These are phyloP conservation scores for Solanum corneliomulleri DNA, from an alignment of 257 asterid species.

Conservation along the genomic window DNA sequence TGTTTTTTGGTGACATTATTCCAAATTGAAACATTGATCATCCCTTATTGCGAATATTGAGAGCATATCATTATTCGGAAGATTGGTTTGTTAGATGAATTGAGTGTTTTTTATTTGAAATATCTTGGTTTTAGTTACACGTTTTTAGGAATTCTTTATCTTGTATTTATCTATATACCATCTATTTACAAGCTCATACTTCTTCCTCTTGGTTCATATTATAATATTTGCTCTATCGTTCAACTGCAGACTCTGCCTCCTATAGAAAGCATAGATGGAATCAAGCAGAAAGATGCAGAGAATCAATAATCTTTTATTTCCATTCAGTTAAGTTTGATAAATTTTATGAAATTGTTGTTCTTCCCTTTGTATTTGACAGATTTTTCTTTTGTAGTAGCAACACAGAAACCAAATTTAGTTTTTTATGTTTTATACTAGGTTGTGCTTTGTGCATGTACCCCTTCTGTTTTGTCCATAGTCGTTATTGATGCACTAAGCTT, in stretches of 20 bases:
- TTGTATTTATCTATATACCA: background rate
- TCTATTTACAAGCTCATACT: background rate
- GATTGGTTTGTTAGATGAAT: background rate
- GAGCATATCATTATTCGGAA: too few species aligned
- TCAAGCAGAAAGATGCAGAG: slow-evolving; percentile 9
- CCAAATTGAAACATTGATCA: too few species aligned
- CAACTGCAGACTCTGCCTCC: slow-evolving; percentile 34
- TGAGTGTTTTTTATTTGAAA: background rate
- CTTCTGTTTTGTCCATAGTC: background rate
- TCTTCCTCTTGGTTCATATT: background rate
- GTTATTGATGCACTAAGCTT: background rate
- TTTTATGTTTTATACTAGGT: background rate
- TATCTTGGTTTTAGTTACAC: background rate
- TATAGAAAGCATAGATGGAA: slow-evolving; percentile 1
- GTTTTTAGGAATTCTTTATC: background rate
- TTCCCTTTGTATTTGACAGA: background rate
- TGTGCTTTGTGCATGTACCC: background rate
- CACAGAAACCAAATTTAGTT: background rate
- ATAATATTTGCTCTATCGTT: background rate
- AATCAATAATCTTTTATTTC: slow-evolving; percentile 1
- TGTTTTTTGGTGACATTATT: too few species aligned
- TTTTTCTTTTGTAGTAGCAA: background rate
- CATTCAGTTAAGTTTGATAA: background rate
- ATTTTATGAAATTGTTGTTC: background rate
- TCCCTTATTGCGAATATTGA: too few species aligned